A percentile compares a stretch with the other conserved stretches of the same genome.
Evolutionary conservation across 208 protist genomes (phyloP).

Genomic region (Wallacemonas rigidus): DNA sequence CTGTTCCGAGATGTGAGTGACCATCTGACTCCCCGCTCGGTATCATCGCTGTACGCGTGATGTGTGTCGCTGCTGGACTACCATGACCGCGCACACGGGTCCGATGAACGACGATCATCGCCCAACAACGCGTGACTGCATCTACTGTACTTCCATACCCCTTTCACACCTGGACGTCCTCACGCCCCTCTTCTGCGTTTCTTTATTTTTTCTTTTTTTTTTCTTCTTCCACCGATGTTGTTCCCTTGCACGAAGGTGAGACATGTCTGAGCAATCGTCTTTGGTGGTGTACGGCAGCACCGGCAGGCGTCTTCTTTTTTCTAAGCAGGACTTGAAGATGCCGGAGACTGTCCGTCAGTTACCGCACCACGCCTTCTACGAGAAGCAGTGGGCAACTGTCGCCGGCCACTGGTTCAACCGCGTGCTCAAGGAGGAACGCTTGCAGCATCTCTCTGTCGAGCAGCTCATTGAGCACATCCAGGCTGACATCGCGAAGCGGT

Average conservation of each 20-base stretch:
- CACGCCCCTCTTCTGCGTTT: background rate
- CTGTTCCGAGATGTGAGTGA: no score
- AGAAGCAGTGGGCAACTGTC: conserved; percentile 80
- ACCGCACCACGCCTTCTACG: conserved; percentile 69
- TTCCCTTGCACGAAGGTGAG: background rate
- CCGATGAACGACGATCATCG: no score
- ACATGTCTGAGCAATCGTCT: conserved; percentile 30
- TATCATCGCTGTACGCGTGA: no score
- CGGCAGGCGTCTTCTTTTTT: conserved; percentile 68
- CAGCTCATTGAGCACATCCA: conserved; percentile 61
- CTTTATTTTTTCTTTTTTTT: conserved; percentile 19
- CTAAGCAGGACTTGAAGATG: conserved; percentile 68
- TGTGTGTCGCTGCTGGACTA: no score
- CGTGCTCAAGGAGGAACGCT: conserved; percentile 60
- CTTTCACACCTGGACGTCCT: no score
- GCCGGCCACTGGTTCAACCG: conserved; percentile 78
- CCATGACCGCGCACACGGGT: no score
- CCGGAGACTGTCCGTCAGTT: conserved; percentile 46
- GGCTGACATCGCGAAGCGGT: conserved; percentile 65
- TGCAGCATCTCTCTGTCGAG: conserved; percentile 63
- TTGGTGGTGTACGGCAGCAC: conserved; percentile 84
- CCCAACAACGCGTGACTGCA: no score
- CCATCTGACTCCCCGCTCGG: no score
- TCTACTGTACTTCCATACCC: no score
- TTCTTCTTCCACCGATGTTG: background rate